Evolutionary conservation across 139 green algal species (phyloP), one percentile per base, ranked within the genome.

Genomic region (Chlamydomonas sphaeroides): DNA sequence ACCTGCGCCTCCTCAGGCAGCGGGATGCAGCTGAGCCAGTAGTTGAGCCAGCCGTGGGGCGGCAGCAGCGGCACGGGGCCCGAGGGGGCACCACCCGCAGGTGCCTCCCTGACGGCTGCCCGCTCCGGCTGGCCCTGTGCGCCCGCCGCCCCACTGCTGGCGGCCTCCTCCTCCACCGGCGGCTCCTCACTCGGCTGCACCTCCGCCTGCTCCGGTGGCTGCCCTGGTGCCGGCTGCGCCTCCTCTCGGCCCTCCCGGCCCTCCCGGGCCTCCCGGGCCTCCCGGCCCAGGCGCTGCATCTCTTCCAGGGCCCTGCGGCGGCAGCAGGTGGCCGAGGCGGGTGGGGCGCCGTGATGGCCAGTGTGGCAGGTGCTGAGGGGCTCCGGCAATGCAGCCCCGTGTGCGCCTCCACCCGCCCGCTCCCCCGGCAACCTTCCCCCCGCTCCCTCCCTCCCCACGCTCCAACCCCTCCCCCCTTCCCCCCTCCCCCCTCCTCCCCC

Each of bases 1-100:
- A 79, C 72, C 2, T 79, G 72, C 53, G 72, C 26, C 72, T 79
- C 72, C 14, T 68, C 72, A 1, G 72, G 72, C 72, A 79, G 56
- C 38, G 72, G 72, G 36, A 79, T 14, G 72, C 72, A 79, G 53
- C 32, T 51, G n/a, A 79, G 72, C 72, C 72, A 79, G 56, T 68
- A 79, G 72, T 79, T 79, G 26, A 79, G 72, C 56, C 56, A 68
- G 28, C 56, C 72, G 72, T 68, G 26, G 2, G 53, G 72, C 56
- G 56, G 36, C 56, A 68, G 32, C 33, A 4, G 21, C 51, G n/a
- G n/a, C n/a, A n/a, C n/a, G n/a, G n/a, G n/a, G n/a, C n/a, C n/a
- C n/a, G n/a, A n/a, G n/a, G n/a, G n/a, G n/a, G n/a, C n/a, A n/a
- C n/a, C n/a, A n/a, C n/a, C n/a, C n/a, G n/a, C n/a, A n/a, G n/a